Percentiles rank a stretch among this genome's conserved stretches.
Conservation (phyloP, 495 filamentous ascomycete genomes). For the Achaetomiella virescens region DNA sequence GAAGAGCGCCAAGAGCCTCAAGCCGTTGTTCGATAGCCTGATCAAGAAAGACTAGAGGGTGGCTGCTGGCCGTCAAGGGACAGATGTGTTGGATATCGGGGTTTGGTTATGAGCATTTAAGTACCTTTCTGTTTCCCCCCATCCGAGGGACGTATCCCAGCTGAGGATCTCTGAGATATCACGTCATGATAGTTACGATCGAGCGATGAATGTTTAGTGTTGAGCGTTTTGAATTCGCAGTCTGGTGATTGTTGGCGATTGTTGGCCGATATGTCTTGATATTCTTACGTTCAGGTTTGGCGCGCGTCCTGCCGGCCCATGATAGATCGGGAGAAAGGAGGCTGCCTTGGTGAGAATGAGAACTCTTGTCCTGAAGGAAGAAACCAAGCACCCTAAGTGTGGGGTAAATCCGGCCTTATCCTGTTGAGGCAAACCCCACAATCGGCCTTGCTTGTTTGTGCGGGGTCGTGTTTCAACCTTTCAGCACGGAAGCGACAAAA, state of each 20-base stretch:
- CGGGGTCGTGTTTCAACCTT: too few relatives aligned
- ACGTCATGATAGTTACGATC: conserved; percentile 5
- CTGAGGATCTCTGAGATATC: background rate
- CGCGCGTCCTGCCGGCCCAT: too few relatives aligned
- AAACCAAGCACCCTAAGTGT: background rate
- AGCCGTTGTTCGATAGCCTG: conserved; percentile 54
- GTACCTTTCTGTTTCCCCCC: background rate
- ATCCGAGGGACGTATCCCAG: background rate
- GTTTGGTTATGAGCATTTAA: background rate
- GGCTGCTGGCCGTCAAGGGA: background rate
- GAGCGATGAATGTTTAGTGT: conserved; percentile 1
- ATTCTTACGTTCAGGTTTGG: too few relatives aligned
- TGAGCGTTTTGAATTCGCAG: background rate
- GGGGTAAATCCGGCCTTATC: too few relatives aligned
- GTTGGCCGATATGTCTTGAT: background rate
- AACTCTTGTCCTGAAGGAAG: background rate
- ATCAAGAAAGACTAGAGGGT: conserved; percentile 42
- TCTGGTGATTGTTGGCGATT: background rate
- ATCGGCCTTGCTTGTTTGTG: too few relatives aligned
- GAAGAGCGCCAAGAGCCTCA: conserved; percentile 65
- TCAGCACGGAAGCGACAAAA: too few relatives aligned
- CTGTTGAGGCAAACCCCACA: too few relatives aligned
- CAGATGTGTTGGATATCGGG: background rate
- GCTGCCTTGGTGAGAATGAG: background rate
- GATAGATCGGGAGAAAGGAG: background rate